Evolutionary conservation across 768 basidiomycete species (phyloP), one percentile per base, ranked within the genome.

Genomic region (Mycena pura): DNA sequence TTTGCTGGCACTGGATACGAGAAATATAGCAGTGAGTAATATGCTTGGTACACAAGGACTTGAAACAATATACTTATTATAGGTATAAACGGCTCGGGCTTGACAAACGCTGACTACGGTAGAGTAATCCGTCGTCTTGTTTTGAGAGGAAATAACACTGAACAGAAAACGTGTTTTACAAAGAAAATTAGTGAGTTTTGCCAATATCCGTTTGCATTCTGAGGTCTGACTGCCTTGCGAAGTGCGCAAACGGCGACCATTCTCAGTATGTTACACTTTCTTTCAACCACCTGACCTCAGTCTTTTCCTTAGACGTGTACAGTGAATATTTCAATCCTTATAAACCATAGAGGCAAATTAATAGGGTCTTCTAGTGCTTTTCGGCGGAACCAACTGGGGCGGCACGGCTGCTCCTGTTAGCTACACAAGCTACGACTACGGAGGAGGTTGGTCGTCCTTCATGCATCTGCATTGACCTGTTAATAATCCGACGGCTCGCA

Each of bases 351-450:
- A 27, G 21, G 19, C 15, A 53, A 36, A 43, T 64, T 38, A 40
- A 52, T 21, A 3, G 17, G 19, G 8, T 40, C 8, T 34, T 28
- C 1, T 40, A 81, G 82, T 88, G 87, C 69, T 83, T 9, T 85
- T 82, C 67, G 86, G 86, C 3, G 87, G 86, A 27, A 88, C 87
- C 1, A 87, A 88, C 48, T 87, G 85, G 85, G 86, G 86, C 0
- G 78, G 83, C 45, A 85, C 84, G 1, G 72, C 83, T 1, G 79
- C 83, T 64, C 86, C 86, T 4, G 84, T 84, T 1, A 82, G 81
- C 51, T 86, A 86, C 64, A 80, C 82, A 1, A 86, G 85, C 11
- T 89, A 88, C 65, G 87, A 88, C 64, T 88, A 88, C 58, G 85
- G 83, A 29, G 83, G 79, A 66, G 78, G 79, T 78, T 10, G 25